Percentiles rank a stretch among this genome's conserved stretches.
Evolutionary conservation across 441 rosid species (phyloP).

Genomic region (Bruguiera hainesii): DNA sequence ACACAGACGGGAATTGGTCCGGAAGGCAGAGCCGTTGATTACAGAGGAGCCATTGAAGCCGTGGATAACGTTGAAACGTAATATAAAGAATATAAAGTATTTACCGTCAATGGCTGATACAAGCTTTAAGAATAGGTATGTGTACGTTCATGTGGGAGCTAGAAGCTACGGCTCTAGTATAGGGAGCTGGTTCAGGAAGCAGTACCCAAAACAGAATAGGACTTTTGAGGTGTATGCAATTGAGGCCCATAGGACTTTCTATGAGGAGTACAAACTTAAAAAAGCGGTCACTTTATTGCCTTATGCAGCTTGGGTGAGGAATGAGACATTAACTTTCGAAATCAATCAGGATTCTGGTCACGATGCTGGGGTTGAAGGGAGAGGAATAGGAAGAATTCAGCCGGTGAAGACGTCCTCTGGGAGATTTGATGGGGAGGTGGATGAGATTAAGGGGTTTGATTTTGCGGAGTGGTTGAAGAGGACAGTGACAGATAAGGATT

Average conservation of each 20-base stretch:
- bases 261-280: conserved; percentile 57
- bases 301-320: conserved; percentile 93
- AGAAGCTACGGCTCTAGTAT: conserved; percentile 93
- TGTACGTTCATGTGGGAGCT: conserved; percentile 91
- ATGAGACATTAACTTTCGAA: conserved; percentile 79
- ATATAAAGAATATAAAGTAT: conserved; percentile 68
- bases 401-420: conserved; percentile 30
- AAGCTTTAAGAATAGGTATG: conserved; percentile 81
- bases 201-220: conserved; percentile 84
- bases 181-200: conserved; percentile 93
- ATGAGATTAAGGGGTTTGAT: conserved; percentile 78
- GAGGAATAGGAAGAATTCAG: conserved; percentile 98
- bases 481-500: conserved; percentile 65
- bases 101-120: conserved; percentile 73
- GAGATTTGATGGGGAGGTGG: conserved; percentile 47
- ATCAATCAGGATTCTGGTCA: conserved; percentile 72
- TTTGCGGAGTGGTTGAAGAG: conserved; percentile 86
- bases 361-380: conserved; percentile 46
- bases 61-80: conserved; percentile 81
- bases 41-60: conserved; percentile 85
- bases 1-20: conserved; percentile 53
- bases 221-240: conserved; percentile 86
- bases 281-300: conserved; percentile 66
- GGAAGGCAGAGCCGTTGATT: conserved; percentile 68
- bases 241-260: conserved; percentile 74